Evolutionary conservation across 2,329 filamentous ascomycete species (phyloP).

Genomic region (Penicillium italicum): DNA sequence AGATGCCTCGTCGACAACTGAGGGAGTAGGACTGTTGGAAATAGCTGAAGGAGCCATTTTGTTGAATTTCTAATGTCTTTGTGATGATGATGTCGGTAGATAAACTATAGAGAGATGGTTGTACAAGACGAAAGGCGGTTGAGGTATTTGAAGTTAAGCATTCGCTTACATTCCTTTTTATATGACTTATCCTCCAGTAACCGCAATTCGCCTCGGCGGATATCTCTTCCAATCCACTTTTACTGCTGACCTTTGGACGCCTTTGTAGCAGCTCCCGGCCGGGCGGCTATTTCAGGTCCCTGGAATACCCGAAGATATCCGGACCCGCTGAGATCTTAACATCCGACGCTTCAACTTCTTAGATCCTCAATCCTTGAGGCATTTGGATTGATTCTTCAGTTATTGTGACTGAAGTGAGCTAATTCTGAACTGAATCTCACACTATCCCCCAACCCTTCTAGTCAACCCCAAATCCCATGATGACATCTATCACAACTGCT

Average conservation of each 20-base stretch:
- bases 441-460: not conserved
- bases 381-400: not conserved
- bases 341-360: not conserved
- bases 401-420: not conserved
- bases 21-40: slow-evolving; percentile 25
- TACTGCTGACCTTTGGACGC: slow-evolving; percentile 2
- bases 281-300: slow-evolving; percentile 7
- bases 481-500: slow-evolving; percentile 21
- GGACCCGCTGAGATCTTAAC: slow-evolving; percentile 8
- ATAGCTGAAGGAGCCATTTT: slow-evolving; percentile 35
- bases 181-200: slow-evolving; percentile 7
- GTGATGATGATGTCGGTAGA: not conserved
- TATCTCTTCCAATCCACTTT: slow-evolving; percentile 2
- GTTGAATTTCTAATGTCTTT: not conserved
- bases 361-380: not conserved
- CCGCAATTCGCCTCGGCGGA: slow-evolving; percentile 4
- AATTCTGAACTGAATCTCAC: not conserved
- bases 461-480: slow-evolving; percentile 6
- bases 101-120: not conserved
- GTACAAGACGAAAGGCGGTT: not conserved
- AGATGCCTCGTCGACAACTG: slow-evolving; percentile 12
- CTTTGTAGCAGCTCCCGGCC: not conserved
- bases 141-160: not conserved
- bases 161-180: slow-evolving; percentile 6
- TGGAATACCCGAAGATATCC: slow-evolving; percentile 21